A percentile compares a stretch with the other conserved stretches of the same genome.
Conservation (phyloP, 352 stramenopile genomes). For the Phytophthora palmivora region DNA sequence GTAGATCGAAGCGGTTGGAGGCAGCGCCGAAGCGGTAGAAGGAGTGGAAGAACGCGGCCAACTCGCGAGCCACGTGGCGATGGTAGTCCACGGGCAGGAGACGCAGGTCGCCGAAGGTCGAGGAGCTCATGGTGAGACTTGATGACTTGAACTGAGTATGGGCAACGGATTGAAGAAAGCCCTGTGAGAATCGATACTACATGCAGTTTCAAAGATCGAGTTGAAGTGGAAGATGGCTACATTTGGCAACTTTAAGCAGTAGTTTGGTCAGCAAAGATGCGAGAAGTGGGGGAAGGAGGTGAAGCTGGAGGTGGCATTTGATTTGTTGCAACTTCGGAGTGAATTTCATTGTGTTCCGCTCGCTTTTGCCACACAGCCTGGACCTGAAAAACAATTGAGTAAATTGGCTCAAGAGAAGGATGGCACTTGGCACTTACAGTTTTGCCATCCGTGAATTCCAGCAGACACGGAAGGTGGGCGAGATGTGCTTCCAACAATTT, state of each 20-base stretch:
- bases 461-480: constrained; percentile 64
- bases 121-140: constrained; percentile 25
- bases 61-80: constrained; percentile 65
- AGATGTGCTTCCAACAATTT: constrained; percentile 74
- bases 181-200: not conserved
- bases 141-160: constrained; percentile 26
- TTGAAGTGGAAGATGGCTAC: constrained; percentile 27
- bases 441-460: constrained; percentile 68
- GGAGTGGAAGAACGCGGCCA: constrained; percentile 79
- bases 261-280: too few species aligned
- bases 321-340: not conserved
- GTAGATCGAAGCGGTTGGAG: constrained; percentile 64
- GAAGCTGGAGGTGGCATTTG: constrained; percentile 11
- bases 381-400: constrained; percentile 33
- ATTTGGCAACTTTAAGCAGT: too few species aligned
- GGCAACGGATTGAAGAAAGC: constrained; percentile 3
- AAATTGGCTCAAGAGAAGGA: too few species aligned
- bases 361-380: constrained; percentile 74
- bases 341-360: constrained; percentile 46
- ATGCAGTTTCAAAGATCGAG: constrained; percentile 13
- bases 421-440: constrained; percentile 35
- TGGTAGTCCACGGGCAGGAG: constrained; percentile 78
- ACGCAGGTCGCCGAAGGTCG: constrained; percentile 41
- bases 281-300: constrained; percentile 26
- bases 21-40: constrained; percentile 79